Conservation (phyloP, 1,284 basidiomycete genomes). For the Papiliotrema fonsecae region DNA sequence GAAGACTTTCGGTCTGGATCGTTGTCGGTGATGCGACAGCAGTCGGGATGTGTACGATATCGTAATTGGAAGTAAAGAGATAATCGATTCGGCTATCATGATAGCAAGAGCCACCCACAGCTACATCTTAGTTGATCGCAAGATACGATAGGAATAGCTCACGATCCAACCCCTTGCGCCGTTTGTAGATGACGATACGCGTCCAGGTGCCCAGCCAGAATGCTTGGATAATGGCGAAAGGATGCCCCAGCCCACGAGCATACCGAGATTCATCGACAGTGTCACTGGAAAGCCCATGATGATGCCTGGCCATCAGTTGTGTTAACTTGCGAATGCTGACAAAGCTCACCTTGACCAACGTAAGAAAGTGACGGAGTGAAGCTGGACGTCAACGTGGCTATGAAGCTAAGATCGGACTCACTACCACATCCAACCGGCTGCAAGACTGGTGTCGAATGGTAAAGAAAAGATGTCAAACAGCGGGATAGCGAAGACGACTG, state of each 20-base stretch:
- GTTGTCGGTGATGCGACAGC: conserved; percentile 18
- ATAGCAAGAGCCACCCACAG: conserved; percentile 91
- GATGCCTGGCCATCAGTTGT: conserved; percentile 68
- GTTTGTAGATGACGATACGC: conserved; percentile 72
- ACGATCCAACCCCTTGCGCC: conserved; percentile 85
- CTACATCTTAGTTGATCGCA: conserved; percentile 10
- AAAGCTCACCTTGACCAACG: conserved; percentile 1
- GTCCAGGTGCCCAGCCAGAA: conserved; percentile 83
- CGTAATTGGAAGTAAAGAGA: conserved; percentile 73
- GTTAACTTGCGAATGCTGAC: too few relatives aligned
- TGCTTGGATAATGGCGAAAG: conserved; percentile 79
- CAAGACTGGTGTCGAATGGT: conserved; percentile 58
- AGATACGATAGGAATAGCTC: background rate
- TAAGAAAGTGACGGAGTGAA: conserved; percentile 4
- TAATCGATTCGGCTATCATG: conserved; percentile 82
- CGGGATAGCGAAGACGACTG: conserved; percentile 84
- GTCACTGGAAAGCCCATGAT: conserved; percentile 98
- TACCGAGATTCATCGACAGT: conserved; percentile 87
- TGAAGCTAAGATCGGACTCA: conserved; percentile 12
- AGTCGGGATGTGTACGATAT: conserved; percentile 55
- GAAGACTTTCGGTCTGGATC: conserved; percentile 21
- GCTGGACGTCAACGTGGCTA: background rate
- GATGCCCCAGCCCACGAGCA: conserved; percentile 92
- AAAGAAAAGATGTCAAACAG: conserved; percentile 64
- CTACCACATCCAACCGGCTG: conserved; percentile 87